Evolutionary conservation across 768 basidiomycete species (phyloP).

Genomic region (Tricholoma sp.): DNA sequence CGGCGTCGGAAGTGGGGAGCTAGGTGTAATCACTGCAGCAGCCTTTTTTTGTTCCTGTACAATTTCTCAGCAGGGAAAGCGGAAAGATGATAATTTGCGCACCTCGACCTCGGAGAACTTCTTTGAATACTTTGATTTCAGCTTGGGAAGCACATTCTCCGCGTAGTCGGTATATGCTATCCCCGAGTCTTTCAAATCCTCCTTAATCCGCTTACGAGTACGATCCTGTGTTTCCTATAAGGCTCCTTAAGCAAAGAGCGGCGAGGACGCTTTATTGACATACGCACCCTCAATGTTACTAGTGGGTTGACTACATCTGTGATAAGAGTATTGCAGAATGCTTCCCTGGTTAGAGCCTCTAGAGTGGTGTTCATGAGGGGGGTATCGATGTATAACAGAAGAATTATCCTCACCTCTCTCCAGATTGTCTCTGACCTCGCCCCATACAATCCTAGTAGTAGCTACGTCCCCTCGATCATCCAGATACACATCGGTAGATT

Average conservation of each 20-base stretch:
- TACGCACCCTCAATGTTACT: slow-evolving; percentile 55
- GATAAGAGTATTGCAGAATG: slow-evolving; percentile 67
- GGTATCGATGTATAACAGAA: neutral
- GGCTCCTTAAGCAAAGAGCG: slow-evolving; percentile 1
- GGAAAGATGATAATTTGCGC: slow-evolving; percentile 10
- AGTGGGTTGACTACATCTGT: slow-evolving; percentile 73
- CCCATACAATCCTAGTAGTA: slow-evolving; percentile 72
- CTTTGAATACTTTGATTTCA: slow-evolving; percentile 76
- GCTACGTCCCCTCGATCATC: slow-evolving; percentile 68
- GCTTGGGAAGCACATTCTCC: slow-evolving; percentile 71
- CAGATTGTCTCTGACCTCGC: slow-evolving; percentile 78
- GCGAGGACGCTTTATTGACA: neutral
- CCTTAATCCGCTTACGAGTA: slow-evolving; percentile 87
- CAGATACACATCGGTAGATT: slow-evolving; percentile 61
- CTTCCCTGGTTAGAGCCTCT: slow-evolving; percentile 82
- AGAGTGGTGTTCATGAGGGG: slow-evolving; percentile 11
- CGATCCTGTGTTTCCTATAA: slow-evolving; percentile 83
- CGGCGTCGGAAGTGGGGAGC: slow-evolving; percentile 26
- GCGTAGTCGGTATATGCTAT: slow-evolving; percentile 76
- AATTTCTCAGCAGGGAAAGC: neutral
- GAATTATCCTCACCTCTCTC: slow-evolving; percentile 57
- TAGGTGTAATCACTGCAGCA: slow-evolving; percentile 29
- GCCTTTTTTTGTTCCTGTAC: slow-evolving; percentile 62
- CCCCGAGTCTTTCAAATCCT: slow-evolving; percentile 81
- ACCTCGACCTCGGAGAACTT: slow-evolving; percentile 90